phyloP scores from a whole-genome alignment of 148 eudicot genomes.

The Camellia lanceoleosa region DNA sequence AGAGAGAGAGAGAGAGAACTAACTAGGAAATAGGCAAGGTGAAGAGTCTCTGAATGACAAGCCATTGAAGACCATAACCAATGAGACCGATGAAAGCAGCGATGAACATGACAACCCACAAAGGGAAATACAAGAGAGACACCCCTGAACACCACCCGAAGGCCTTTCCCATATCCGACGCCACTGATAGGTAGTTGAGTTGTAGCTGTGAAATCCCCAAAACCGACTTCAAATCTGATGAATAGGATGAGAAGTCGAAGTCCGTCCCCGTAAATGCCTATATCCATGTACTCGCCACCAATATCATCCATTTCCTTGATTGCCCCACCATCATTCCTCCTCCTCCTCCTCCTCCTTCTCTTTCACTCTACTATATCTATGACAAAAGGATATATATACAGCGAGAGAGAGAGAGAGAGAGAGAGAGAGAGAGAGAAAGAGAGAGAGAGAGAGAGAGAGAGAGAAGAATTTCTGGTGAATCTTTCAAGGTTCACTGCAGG shows the following conservation, averaged over 20 bases:
- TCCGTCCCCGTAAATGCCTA: constrained; percentile 87
- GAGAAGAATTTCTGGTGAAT: no score
- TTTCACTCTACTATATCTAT: neutral
- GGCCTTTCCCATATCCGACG: constrained; percentile 77
- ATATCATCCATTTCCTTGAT: constrained; percentile 62
- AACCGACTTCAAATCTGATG: constrained; percentile 58
- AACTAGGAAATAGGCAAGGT: constrained; percentile 71
- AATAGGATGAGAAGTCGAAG: constrained; percentile 83
- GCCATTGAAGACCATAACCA: constrained; percentile 79
- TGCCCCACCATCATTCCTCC: constrained; percentile 34
- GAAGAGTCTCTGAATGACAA: constrained; percentile 38
- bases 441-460: no score
- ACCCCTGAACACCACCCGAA: constrained; percentile 85
- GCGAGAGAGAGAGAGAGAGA: no score
- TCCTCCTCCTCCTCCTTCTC: no score
- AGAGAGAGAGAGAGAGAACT: constrained; percentile 12
- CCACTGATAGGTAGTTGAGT: constrained; percentile 68
- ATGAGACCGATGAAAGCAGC: constrained; percentile 61
- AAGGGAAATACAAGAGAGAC: constrained; percentile 57
- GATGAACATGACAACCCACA: constrained; percentile 54
- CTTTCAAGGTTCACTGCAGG: no score
- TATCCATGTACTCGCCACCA: constrained; percentile 70
- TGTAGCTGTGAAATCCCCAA: constrained; percentile 66
- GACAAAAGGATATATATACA: no score
- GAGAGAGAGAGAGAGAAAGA: no score